Conservation (phyloP, 2,329 filamentous ascomycete genomes). For the Neonectria coccinea region DNA sequence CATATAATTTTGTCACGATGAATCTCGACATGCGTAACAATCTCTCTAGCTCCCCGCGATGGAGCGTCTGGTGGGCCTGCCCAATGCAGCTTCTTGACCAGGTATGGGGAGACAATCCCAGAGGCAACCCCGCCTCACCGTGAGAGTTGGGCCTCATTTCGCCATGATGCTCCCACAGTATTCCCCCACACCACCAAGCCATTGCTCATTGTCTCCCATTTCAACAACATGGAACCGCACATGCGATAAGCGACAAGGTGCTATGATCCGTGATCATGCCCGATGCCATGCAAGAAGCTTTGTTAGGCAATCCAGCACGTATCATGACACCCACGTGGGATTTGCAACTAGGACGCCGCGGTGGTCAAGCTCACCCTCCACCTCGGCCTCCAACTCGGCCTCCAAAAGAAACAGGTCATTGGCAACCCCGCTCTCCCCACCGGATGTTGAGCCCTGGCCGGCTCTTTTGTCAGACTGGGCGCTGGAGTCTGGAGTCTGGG, state of each 20-base stretch:
- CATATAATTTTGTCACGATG: background rate
- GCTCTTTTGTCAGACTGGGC: slow-evolving; percentile 21
- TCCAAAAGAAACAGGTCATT: slow-evolving; percentile 31
- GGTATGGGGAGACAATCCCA: background rate
- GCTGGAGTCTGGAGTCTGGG: slow-evolving; percentile 4
- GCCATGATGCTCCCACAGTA: slow-evolving; percentile 10
- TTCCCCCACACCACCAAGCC: slow-evolving; percentile 1
- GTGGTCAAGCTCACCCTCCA: slow-evolving; percentile 16
- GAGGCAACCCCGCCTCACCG: slow-evolving; percentile 12
- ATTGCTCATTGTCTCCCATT: slow-evolving; percentile 11
- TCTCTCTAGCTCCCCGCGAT: background rate
- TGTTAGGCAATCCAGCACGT: slow-evolving; percentile 5
- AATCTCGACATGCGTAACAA: background rate
- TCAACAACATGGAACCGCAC: slow-evolving; percentile 1
- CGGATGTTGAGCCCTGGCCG: slow-evolving; percentile 19
- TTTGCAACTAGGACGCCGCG: slow-evolving; percentile 16
- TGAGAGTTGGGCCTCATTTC: background rate
- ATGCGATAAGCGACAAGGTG: slow-evolving; percentile 9
- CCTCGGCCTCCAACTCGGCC: slow-evolving; percentile 24
- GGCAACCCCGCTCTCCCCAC: slow-evolving; percentile 28
- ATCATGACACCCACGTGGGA: slow-evolving; percentile 10
- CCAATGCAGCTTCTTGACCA: background rate
- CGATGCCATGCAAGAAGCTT: slow-evolving; percentile 4
- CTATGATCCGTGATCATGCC: slow-evolving; percentile 12
- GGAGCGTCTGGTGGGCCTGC: background rate